Evolutionary conservation across 179 eudicot species (phyloP).

Genomic region (Beta corolliflora): DNA sequence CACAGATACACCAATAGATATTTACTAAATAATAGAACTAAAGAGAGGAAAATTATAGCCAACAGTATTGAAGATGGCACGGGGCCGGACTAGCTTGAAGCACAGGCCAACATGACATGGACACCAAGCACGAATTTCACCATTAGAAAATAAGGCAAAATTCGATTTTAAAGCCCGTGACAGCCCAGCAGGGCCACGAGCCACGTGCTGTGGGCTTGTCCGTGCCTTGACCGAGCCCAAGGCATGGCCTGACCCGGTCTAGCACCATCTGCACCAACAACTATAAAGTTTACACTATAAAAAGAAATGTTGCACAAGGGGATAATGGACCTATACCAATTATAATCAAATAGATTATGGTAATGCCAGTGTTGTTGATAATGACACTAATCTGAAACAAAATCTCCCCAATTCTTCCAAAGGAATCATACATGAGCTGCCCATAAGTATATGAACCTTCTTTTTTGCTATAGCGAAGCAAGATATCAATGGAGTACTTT

Average conservation of each 20-base stretch:
- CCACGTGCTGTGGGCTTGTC: too few relatives aligned
- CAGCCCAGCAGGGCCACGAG: too few relatives aligned
- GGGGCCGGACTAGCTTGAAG: too few relatives aligned
- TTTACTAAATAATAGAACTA: too few relatives aligned
- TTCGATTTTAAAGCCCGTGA: too few relatives aligned
- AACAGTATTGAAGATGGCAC: too few relatives aligned
- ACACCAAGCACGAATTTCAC: too few relatives aligned
- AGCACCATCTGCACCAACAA: background rate
- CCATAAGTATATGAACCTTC: conserved; percentile 41
- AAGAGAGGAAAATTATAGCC: background rate
- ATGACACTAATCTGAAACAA: conserved; percentile 42
- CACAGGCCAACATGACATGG: too few relatives aligned
- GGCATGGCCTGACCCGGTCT: too few relatives aligned
- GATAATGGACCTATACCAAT: conserved; percentile 31
- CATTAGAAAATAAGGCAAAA: too few relatives aligned
- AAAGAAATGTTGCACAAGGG: background rate
- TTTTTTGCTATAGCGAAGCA: conserved; percentile 40
- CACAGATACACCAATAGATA: too few relatives aligned
- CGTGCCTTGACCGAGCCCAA: too few relatives aligned
- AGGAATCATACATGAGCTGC: conserved; percentile 44
- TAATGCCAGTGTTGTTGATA: conserved; percentile 37
- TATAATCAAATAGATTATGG: conserved; percentile 42
- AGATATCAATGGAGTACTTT: conserved; percentile 41
- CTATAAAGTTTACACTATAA: background rate
- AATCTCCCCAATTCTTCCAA: conserved; percentile 42